Evolutionary conservation across 2,329 filamentous ascomycete genomes (phyloP).

Genomic region (Ceratocystis cubensis): DNA sequence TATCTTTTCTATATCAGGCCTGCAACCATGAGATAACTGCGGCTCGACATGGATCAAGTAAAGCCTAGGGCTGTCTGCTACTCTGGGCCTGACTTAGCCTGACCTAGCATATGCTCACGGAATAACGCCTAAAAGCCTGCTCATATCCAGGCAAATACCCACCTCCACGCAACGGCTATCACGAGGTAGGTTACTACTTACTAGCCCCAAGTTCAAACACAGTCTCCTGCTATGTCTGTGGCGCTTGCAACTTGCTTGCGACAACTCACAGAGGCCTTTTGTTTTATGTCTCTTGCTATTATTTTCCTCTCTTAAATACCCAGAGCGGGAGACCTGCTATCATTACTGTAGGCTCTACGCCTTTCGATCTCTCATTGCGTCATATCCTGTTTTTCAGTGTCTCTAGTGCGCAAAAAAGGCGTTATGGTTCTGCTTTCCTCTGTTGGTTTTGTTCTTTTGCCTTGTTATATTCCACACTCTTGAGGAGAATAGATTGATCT

Average conservation of each 20-base stretch:
- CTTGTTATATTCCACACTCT: not conserved
- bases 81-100: not conserved
- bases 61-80: not conserved
- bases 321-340: not conserved
- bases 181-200: not conserved
- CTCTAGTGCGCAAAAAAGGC: conserved; percentile 15
- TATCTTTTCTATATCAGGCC: not conserved
- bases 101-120: not conserved
- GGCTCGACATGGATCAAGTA: not conserved
- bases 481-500: not conserved
- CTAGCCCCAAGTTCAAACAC: not conserved
- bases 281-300: conserved; percentile 1
- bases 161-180: not conserved
- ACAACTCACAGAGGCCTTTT: not conserved
- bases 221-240: not conserved
- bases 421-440: conserved; percentile 8
- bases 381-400: not conserved
- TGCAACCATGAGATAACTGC: not conserved
- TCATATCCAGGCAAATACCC: not conserved
- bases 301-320: not conserved
- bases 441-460: not conserved
- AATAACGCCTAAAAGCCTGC: not conserved
- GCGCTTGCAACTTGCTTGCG: no score
- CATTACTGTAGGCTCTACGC: not conserved
- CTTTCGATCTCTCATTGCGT: not conserved